phyloP scores from a whole-genome alignment of 2,329 filamentous ascomycete species.

The Rhexocercosporidium sp. region DNA sequence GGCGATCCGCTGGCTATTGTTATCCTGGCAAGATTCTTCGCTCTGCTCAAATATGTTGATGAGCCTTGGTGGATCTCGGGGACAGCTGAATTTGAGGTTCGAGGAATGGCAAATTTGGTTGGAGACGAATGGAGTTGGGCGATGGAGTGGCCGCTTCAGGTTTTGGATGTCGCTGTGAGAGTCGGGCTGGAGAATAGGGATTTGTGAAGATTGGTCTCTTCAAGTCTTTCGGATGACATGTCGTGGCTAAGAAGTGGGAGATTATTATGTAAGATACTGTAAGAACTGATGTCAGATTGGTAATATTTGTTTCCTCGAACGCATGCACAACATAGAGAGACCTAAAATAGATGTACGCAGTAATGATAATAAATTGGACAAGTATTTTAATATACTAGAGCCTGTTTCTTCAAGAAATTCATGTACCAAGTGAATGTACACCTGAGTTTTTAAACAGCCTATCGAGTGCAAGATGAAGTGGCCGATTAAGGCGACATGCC shows the following conservation, averaged over 20 bases:
- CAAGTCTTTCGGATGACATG: background rate
- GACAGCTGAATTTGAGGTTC: conserved; percentile 23
- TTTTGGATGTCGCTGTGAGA: background rate
- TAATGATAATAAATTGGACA: no score
- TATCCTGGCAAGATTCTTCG: conserved; percentile 22
- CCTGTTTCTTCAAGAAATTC: no score
- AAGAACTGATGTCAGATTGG: background rate
- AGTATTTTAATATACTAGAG: no score
- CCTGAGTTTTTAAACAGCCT: no score
- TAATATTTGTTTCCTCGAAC: background rate
- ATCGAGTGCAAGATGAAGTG: no score
- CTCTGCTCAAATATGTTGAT: conserved; percentile 21
- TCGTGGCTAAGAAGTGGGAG: background rate
- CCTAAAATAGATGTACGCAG: no score
- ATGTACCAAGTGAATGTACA: no score
- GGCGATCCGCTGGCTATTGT: conserved; percentile 17
- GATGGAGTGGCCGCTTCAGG: conserved; percentile 21
- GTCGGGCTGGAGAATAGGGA: background rate
- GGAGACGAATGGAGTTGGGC: conserved; percentile 15
- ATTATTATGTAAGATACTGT: background rate
- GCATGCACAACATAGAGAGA: no score
- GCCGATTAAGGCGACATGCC: no score
- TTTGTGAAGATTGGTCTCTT: background rate
- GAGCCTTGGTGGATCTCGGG: conserved; percentile 24
- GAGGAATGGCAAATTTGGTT: conserved; percentile 17